These are phyloP conservation scores for Cryomyces minteri DNA, from an alignment of 495 filamentous ascomycete genomes.

Conservation along the genomic window DNA sequence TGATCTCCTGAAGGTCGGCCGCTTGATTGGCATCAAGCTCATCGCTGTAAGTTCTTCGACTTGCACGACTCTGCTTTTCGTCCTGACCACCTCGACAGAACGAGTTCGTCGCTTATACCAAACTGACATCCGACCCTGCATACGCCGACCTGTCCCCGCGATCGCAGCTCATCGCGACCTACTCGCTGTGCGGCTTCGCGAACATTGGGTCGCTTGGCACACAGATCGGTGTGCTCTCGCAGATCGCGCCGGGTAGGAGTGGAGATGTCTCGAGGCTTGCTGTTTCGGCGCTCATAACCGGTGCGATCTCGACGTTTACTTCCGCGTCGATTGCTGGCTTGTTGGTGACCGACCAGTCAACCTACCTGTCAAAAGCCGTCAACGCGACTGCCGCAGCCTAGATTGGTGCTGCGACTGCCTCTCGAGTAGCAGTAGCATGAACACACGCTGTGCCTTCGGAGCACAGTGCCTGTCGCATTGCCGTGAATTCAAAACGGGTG, in stretches of 20 bases:
- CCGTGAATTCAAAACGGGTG: no score
- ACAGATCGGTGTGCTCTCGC: slow-evolving; percentile 69
- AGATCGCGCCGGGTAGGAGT: slow-evolving; percentile 53
- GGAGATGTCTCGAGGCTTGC: slow-evolving; percentile 64
- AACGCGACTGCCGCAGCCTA: no score
- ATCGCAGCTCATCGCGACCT: slow-evolving; percentile 54
- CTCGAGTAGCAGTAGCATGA: no score
- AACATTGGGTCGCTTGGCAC: slow-evolving; percentile 71
- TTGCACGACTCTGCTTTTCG: neutral
- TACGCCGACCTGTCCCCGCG: slow-evolving; percentile 44
- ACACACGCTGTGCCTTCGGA: no score
- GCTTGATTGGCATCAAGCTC: slow-evolving; percentile 69
- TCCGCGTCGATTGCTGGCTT: slow-evolving; percentile 67
- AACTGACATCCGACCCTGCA: slow-evolving; percentile 25
- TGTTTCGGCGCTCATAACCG: slow-evolving; percentile 57
- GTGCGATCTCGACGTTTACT: slow-evolving; percentile 62
- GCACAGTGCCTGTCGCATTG: no score
- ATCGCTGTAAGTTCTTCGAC: slow-evolving; percentile 38
- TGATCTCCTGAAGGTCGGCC: slow-evolving; percentile 54
- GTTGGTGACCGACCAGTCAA: slow-evolving; percentile 37
- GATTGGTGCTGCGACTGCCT: no score
- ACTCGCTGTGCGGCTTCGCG: slow-evolving; percentile 44
- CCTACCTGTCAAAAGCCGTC: no score
- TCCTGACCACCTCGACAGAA: slow-evolving; percentile 8
- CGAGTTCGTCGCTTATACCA: slow-evolving; percentile 30